Evolutionary conservation across 306 rosid species (phyloP), one percentile per base, ranked within the genome.

Genomic region (Inga oerstediana): DNA sequence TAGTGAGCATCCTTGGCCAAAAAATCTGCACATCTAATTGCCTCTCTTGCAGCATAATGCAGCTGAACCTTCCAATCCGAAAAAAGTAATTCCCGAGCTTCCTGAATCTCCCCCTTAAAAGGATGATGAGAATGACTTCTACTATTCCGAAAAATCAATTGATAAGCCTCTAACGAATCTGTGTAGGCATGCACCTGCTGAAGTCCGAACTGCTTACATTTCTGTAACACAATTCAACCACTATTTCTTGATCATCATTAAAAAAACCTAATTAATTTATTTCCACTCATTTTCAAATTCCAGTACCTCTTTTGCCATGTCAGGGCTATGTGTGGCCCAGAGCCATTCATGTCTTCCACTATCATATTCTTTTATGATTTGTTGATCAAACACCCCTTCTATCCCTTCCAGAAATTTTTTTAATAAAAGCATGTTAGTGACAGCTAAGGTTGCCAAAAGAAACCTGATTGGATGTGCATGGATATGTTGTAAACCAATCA

Each of bases 341-440:
- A 80, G 51, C 46, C 20, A 30, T 84, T 79, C 92, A 73, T 74
- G 85, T 51, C 75, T 46, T 81, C 88, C 88, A 85, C 89, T 88
- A 56, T 24, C 22, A 48, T 61, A 44, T 72, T 83, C 45, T 78
- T 85, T 73, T 51, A 75, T 85, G 87, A 87, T 77, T 82, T 10
- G 68, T 62, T 12, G 68, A 62, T 62, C 16, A 1, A 78, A 82
- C 86, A 71, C 79, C 83, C 73, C 81, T 65, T 49, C 71, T 70
- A 52, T 24, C 30, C 73, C 75, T 86, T 89, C 95, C 84, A 24
- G 90, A 91, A 97, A 88, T 3, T n/a, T 87, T 22, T 90, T 89
- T 58, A 86, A 84, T 88, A 91, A 87, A 87, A 81, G 89, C 89
- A 78, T 67, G n/a, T 82, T 66, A 32, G 16, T 80, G 88, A 85